Evolutionary conservation across 169 alveolate species (phyloP).

Genomic region (Toxoplasma gondii): DNA sequence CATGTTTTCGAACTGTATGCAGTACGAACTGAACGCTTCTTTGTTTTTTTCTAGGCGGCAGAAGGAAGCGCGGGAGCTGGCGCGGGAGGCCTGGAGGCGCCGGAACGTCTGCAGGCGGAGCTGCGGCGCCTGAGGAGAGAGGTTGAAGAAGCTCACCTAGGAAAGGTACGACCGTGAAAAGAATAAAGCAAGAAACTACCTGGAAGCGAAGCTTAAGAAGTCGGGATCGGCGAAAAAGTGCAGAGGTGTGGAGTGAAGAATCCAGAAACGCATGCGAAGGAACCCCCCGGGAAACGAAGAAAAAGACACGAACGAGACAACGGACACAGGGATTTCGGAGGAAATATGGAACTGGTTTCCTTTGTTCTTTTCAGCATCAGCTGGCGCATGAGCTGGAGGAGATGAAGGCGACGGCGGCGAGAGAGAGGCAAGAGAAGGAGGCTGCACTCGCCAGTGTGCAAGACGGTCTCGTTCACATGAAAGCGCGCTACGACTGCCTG

Average conservation of each 20-base stretch:
- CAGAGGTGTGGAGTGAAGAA: no score
- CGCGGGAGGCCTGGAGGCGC: neutral
- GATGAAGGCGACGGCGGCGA: neutral
- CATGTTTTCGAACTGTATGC: neutral
- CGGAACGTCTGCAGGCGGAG: neutral
- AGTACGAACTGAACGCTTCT: neutral
- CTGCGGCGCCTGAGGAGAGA: neutral
- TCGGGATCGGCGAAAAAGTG: no score
- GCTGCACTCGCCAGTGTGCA: neutral
- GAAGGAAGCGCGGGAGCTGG: neutral
- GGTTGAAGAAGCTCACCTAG: conserved; percentile 2
- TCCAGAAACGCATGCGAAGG: no score
- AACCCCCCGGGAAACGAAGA: no score
- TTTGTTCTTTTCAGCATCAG: neutral
- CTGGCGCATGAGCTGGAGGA: conserved; percentile 24
- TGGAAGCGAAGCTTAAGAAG: no score
- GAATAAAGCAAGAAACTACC: neutral
- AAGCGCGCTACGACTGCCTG: conserved; percentile 16
- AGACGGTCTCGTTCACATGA: neutral
- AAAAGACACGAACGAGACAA: no score
- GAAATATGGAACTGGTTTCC: neutral
- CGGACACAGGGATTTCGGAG: no score
- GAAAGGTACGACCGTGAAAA: neutral
- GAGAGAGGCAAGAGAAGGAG: neutral
- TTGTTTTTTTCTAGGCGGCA: neutral